These are phyloP conservation scores for Drechslera avenae DNA, from an alignment of 2,329 filamentous ascomycete species.

Conservation along the genomic window DNA sequence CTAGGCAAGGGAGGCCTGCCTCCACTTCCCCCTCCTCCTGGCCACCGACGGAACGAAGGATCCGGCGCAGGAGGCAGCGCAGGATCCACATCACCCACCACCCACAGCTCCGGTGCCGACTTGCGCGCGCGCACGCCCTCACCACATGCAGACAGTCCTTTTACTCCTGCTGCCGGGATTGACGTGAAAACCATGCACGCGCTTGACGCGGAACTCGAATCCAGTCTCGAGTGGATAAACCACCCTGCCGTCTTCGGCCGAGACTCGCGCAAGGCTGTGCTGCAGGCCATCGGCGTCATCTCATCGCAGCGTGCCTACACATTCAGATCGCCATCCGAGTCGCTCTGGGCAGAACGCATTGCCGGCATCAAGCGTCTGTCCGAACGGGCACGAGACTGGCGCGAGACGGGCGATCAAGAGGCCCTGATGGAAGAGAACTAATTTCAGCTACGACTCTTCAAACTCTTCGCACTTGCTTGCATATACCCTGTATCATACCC, in stretches of 20 bases:
- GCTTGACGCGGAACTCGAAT: conserved; percentile 87
- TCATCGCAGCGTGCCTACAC: conserved; percentile 93
- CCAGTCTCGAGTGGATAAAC: conserved; percentile 94
- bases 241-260: conserved; percentile 94
- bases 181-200: conserved; percentile 81
- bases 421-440: conserved; percentile 62
- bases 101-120: conserved; percentile 46
- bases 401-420: conserved; percentile 77
- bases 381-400: conserved; percentile 87
- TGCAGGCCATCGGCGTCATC: conserved; percentile 96
- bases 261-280: conserved; percentile 91
- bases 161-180: conserved; percentile 71
- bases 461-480: conserved; percentile 14
- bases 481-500: conserved; percentile 29
- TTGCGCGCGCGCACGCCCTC: conserved; percentile 46
- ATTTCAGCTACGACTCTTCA: conserved; percentile 17
- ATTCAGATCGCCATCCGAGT: conserved; percentile 87
- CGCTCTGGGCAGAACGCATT: conserved; percentile 84
- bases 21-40: conserved; percentile 76
- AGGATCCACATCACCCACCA: conserved; percentile 46
- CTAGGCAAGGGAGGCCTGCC: conserved; percentile 93
- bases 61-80: conserved; percentile 48
- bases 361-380: conserved; percentile 79
- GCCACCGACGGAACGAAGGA: conserved; percentile 48
- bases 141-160: conserved; percentile 54